phyloP scores from a whole-genome alignment of 2,329 filamentous ascomycete genomes.

The Aspergillus jensenii region DNA sequence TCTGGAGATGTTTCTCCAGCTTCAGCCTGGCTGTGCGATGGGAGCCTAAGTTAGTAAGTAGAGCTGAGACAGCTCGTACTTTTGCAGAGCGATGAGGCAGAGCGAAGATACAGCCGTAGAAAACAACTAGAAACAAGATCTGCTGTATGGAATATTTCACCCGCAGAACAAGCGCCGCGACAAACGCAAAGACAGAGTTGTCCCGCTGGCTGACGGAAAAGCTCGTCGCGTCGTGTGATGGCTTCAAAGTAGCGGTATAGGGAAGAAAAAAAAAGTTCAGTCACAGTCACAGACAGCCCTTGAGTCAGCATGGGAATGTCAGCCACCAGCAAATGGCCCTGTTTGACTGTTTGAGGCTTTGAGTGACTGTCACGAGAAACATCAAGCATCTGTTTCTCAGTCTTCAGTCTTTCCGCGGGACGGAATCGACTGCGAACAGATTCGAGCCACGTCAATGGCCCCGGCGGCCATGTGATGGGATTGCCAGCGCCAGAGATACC shows the following conservation, averaged over 20 bases:
- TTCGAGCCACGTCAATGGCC: slow-evolving; percentile 20
- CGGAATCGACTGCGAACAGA: slow-evolving; percentile 16
- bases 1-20: too few species aligned
- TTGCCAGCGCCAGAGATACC: neutral
- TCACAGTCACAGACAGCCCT: neutral
- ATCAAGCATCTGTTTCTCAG: neutral
- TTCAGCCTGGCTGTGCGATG: too few species aligned
- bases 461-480: slow-evolving; percentile 16
- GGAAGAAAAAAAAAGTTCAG: neutral
- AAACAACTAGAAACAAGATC: slow-evolving; percentile 5
- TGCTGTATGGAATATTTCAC: slow-evolving; percentile 2
- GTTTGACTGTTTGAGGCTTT: slow-evolving; percentile 10
- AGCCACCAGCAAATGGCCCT: neutral
- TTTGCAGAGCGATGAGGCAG: neutral
- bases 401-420: slow-evolving; percentile 3
- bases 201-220: slow-evolving; percentile 1
- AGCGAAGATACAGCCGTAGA: neutral
- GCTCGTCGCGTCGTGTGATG: slow-evolving; percentile 21
- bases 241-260: slow-evolving; percentile 21
- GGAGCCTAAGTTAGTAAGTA: too few species aligned
- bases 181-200: neutral
- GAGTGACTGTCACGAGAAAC: slow-evolving; percentile 15
- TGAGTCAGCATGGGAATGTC: slow-evolving; percentile 9
- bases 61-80: neutral
- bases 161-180: neutral